Evolutionary conservation across 1,284 basidiomycete species (phyloP).

Genomic region (Leccinum griseonigrum): DNA sequence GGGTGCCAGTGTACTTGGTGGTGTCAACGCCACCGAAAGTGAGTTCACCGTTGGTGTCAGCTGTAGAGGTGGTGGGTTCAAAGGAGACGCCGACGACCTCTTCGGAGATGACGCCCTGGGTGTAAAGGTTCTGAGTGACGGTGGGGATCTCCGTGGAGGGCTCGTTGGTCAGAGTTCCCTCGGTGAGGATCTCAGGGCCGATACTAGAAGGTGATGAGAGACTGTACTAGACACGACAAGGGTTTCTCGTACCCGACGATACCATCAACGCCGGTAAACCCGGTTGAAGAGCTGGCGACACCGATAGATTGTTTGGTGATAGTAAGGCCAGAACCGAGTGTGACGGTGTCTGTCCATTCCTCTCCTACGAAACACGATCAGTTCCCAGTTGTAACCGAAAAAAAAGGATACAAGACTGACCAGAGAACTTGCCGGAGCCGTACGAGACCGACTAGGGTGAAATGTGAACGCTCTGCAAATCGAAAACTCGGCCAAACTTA

Average conservation of each 20-base stretch:
- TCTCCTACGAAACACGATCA: conserved; percentile 17
- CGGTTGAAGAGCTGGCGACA: conserved; percentile 22
- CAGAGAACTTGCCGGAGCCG: conserved; percentile 30
- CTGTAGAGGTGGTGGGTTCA: conserved; percentile 33
- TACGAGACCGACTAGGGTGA: conserved; percentile 33
- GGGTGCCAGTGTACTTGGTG: conserved; percentile 44
- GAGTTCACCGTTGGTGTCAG: conserved; percentile 38
- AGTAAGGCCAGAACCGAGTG: conserved; percentile 25
- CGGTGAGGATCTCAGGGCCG: conserved; percentile 33
- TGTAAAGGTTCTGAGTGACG: conserved; percentile 37
- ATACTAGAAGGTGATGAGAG: conserved; percentile 39
- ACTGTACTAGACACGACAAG: conserved; percentile 6
- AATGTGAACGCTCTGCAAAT: conserved; percentile 1
- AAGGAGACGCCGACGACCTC: conserved; percentile 40
- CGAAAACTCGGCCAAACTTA: conserved; percentile 30
- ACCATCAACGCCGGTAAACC: conserved; percentile 30
- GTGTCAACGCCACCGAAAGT: conserved; percentile 51
- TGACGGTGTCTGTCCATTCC: conserved; percentile 28
- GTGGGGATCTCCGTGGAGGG: conserved; percentile 26
- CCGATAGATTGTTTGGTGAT: conserved; percentile 32
- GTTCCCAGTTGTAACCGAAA: neutral
- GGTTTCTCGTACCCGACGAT: conserved; percentile 24
- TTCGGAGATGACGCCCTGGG: conserved; percentile 29
- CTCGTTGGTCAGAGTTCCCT: conserved; percentile 21
- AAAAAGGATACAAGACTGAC: conserved; percentile 29